These are phyloP conservation scores for Amesomyces nigricolor DNA, from an alignment of 2,329 filamentous ascomycete species.

Conservation along the genomic window DNA sequence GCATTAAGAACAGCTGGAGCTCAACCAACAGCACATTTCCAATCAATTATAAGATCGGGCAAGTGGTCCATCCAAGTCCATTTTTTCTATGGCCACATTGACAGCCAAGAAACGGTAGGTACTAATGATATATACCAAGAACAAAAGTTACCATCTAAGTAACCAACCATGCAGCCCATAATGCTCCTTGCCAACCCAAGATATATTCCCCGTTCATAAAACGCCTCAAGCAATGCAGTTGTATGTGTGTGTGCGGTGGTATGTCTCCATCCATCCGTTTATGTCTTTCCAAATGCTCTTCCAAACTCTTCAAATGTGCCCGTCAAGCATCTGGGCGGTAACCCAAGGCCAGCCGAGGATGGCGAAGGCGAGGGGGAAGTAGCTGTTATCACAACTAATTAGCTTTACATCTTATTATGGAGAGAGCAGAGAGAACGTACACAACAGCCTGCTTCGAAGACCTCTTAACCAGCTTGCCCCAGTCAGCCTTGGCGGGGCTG, in stretches of 20 bases:
- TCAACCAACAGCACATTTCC: too few species aligned
- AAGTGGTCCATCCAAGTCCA: too few species aligned
- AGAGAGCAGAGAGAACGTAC: slow-evolving; percentile 29
- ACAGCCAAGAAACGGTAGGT: too few species aligned
- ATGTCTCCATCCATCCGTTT: too few species aligned
- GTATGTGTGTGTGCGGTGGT: background rate
- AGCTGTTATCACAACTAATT: slow-evolving; percentile 26
- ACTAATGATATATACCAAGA: too few species aligned
- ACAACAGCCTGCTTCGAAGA: slow-evolving; percentile 29
- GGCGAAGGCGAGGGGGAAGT: slow-evolving; percentile 31
- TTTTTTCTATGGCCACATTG: too few species aligned
- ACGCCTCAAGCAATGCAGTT: background rate
- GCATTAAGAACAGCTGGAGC: background rate
- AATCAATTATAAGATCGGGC: background rate
- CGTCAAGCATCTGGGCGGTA: slow-evolving; percentile 13
- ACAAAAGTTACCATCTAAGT: too few species aligned
- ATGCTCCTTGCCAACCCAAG: background rate
- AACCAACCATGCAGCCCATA: too few species aligned
- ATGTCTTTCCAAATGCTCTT: too few species aligned
- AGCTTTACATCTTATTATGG: background rate
- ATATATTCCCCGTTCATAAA: background rate
- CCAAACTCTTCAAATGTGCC: slow-evolving; percentile 6
- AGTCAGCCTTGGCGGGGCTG: slow-evolving; percentile 33
- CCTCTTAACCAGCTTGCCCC: slow-evolving; percentile 33
- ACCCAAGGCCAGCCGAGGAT: slow-evolving; percentile 37